Base-by-base conservation (phyloP, 2,329 filamentous ascomycete species). In the Rutstroemia sydowiana region DNA sequence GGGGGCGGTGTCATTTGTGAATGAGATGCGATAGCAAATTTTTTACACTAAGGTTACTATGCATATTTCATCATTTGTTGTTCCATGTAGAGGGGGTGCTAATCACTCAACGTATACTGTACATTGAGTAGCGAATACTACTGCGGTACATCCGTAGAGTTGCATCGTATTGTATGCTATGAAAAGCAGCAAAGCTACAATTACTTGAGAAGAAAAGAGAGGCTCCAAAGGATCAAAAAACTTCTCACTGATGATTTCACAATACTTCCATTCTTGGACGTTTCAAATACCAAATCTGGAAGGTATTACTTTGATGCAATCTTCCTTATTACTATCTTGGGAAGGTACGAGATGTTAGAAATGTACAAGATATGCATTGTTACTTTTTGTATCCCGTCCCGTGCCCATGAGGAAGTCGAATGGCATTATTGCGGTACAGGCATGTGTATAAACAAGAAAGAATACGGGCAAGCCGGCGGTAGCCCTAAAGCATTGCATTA, bases 141-240 rank as follows among this genome's bases (percentile, higher is more conserved):
- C 23, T 26, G 23, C 23, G 23, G 23, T 8, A 8, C 23, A 26
- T 26, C 23, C 23, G 23, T 26, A 26, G 23, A 26, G 23, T 26
- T 26, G 8, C 23, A 26, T 26, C 8, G 23, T 4, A 26, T 26
- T 26, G 23, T 4, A 26, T 26, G 23, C 23, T 26, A 26, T 26
- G 23, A 26, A 26, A 26, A 26, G 23, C 23, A n/a, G n/a, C n/a
- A n/a, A n/a, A n/a, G n/a, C n/a, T n/a, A n/a, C n/a, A n/a, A n/a
- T n/a, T 26, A 26, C 23, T 26, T 26, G 23, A 8, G 23, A 46
- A 14, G n/a, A 6, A 32, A 23, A 42, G 39, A 40, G 48, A 51
- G 26, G 48, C 42, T 51, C 48, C 23, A 40, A 23, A 46, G 48
- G 48, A 46, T 39, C 48, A 46, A 40, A 30, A 46, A 51, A 18